phyloP scores from a whole-genome alignment of 495 filamentous ascomycete genomes.

The Aspergillus sparsus region DNA sequence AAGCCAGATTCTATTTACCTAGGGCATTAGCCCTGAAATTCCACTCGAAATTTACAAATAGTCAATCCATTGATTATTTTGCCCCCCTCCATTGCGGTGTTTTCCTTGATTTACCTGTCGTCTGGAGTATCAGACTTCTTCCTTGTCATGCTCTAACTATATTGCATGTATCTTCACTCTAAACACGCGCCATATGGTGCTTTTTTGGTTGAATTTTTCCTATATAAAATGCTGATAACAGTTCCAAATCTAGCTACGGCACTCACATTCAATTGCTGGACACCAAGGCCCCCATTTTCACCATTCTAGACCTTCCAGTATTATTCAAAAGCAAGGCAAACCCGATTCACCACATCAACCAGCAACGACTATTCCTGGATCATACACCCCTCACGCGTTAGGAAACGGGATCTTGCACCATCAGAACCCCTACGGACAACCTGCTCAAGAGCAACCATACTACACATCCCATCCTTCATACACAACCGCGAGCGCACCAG shows the following conservation, averaged over 20 bases:
- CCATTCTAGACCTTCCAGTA: conserved; percentile 63
- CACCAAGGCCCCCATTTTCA: conserved; percentile 40
- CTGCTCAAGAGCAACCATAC: conserved; percentile 67
- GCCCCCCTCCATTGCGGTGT: too few relatives aligned
- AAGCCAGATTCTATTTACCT: too few relatives aligned
- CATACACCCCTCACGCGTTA: conserved; percentile 58
- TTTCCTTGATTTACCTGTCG: too few relatives aligned
- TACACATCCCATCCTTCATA: conserved; percentile 73
- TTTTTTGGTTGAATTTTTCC: neutral
- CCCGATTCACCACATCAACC: conserved; percentile 50
- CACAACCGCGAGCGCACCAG: conserved; percentile 65
- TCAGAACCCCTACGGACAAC: conserved; percentile 56
- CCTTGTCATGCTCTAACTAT: too few relatives aligned
- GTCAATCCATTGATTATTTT: too few relatives aligned
- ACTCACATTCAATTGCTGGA: conserved; percentile 29
- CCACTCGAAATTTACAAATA: too few relatives aligned
- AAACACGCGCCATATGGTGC: conserved; percentile 1
- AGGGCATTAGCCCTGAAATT: too few relatives aligned
- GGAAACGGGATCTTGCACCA: conserved; percentile 46
- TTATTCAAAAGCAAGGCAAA: conserved; percentile 67
- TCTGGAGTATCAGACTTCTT: too few relatives aligned
- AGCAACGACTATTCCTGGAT: conserved; percentile 50
- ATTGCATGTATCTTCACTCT: too few relatives aligned
- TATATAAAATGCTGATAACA: conserved; percentile 13
- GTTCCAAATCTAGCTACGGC: conserved; percentile 36